These are phyloP conservation scores for Picea mariana DNA, from an alignment of 83 land plant species.

Conservation along the genomic window DNA sequence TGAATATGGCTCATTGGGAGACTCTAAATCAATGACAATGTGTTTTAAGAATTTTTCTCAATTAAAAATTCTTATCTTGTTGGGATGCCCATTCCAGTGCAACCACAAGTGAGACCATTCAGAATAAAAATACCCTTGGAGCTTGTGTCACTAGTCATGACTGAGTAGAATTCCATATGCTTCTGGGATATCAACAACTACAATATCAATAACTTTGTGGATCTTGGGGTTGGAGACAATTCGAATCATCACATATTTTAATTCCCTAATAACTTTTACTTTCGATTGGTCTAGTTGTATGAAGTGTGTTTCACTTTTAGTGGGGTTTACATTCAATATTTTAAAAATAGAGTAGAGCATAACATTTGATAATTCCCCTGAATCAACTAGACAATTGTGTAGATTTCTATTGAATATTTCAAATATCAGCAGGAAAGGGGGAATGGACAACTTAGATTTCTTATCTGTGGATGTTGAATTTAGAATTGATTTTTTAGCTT, in stretches of 20 bases:
- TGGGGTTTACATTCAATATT: neutral
- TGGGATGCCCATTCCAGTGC: no score
- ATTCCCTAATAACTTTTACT: neutral
- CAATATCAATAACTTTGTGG: neutral
- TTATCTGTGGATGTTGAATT: no score
- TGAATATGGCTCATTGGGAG: no score
- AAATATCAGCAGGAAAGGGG: neutral
- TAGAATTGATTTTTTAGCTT: no score
- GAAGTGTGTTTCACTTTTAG: neutral
- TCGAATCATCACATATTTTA: neutral
- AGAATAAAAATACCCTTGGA: no score
- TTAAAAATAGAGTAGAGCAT: neutral
- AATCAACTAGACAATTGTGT: neutral
- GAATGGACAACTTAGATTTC: neutral
- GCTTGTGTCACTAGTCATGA: neutral
- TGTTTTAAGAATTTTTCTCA: neutral
- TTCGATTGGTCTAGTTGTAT: neutral
- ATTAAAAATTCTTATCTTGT: no score
- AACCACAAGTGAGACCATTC: no score
- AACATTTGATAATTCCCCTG: neutral
- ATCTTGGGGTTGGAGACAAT: neutral
- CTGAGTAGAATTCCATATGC: neutral
- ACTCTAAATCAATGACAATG: no score
- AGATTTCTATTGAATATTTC: neutral
- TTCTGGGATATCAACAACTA: neutral